Conservation (phyloP, 78 protist genomes). For the Protostelium mycophagum region DNA sequence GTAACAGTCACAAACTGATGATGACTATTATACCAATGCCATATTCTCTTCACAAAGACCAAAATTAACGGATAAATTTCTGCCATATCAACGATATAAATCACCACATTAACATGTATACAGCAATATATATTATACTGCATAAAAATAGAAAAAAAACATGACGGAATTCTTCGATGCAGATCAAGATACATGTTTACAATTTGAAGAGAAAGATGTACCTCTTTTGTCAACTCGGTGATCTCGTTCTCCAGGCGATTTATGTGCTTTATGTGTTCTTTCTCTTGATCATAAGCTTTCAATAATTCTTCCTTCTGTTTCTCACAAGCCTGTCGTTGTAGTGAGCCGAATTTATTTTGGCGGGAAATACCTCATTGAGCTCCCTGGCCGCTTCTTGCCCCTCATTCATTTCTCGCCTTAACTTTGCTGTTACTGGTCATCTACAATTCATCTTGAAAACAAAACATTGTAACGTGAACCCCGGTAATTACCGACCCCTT, state of each 20-base stretch:
- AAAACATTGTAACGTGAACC: neutral
- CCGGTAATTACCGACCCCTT: no score
- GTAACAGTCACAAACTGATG: no score
- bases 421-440: neutral
- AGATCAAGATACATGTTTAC: no score
- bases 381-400: neutral
- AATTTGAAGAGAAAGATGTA: neutral
- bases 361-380: neutral
- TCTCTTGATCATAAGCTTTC: neutral
- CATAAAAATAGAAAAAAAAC: no score
- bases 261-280: neutral
- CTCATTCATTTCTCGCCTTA: neutral
- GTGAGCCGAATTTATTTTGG: no score
- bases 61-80: no score
- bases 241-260: neutral
- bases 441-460: neutral
- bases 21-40: no score
- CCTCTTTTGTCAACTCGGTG: neutral
- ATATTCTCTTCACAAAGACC: no score
- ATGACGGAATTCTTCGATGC: no score
- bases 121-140: no score
- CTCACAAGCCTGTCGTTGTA: neutral
- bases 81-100: no score
- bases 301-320: neutral
- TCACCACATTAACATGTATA: no score